Evolutionary conservation across 495 filamentous ascomycete genomes (phyloP).

Genomic region (Tuber calosporum): DNA sequence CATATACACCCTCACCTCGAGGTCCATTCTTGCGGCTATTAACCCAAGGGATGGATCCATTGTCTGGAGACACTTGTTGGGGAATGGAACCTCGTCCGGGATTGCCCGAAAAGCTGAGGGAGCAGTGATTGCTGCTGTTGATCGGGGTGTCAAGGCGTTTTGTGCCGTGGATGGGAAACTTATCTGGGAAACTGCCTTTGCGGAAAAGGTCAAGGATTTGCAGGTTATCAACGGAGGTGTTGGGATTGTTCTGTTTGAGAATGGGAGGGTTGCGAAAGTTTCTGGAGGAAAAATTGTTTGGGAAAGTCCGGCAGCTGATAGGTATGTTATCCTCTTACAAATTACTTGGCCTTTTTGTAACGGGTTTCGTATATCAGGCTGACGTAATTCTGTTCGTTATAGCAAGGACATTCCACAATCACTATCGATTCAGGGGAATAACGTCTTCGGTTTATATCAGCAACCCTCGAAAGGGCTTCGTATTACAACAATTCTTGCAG

Average conservation of each 20-base stretch:
- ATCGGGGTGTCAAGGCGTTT: slow-evolving; percentile 67
- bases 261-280: slow-evolving; percentile 55
- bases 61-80: slow-evolving; percentile 75
- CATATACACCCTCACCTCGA: slow-evolving; percentile 81
- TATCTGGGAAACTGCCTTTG: slow-evolving; percentile 60
- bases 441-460: slow-evolving; percentile 17
- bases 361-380: not conserved
- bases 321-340: slow-evolving; percentile 13
- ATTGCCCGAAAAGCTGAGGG: slow-evolving; percentile 67
- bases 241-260: slow-evolving; percentile 61
- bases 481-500: slow-evolving; percentile 20
- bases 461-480: slow-evolving; percentile 28
- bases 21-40: slow-evolving; percentile 72
- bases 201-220: slow-evolving; percentile 61
- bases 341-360: slow-evolving; percentile 7
- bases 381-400: not conserved
- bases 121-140: slow-evolving; percentile 63
- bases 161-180: slow-evolving; percentile 71
- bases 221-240: slow-evolving; percentile 75
- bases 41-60: slow-evolving; percentile 78
- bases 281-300: slow-evolving; percentile 71
- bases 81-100: slow-evolving; percentile 44
- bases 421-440: slow-evolving; percentile 18
- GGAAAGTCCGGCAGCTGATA: slow-evolving; percentile 50
- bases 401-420: slow-evolving; percentile 31